These are phyloP conservation scores for Diaporthe sp. DNA, from an alignment of 2,329 filamentous ascomycete species.

Conservation along the genomic window DNA sequence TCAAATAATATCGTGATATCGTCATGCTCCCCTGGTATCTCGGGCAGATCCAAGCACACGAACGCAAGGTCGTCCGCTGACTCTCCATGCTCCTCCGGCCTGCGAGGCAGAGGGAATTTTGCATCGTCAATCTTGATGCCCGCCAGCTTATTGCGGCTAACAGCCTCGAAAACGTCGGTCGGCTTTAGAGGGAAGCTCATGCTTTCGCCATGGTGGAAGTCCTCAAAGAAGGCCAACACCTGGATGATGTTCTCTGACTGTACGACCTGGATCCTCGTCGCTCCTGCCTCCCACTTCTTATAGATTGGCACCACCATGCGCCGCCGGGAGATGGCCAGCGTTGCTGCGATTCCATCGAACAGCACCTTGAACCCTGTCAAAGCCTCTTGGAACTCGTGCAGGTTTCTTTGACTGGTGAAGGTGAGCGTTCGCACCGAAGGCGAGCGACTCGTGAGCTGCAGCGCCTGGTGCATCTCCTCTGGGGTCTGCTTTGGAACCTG, in stretches of 20 bases:
- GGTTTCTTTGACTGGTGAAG: constrained; percentile 75
- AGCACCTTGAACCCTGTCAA: constrained; percentile 85
- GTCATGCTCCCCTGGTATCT: constrained; percentile 93
- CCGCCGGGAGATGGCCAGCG: constrained; percentile 85
- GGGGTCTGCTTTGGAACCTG: constrained; percentile 73
- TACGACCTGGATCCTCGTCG: constrained; percentile 84
- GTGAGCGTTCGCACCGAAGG: constrained; percentile 80
- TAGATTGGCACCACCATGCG: constrained; percentile 93
- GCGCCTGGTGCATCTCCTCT: constrained; percentile 73
- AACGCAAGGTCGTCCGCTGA: constrained; percentile 75
- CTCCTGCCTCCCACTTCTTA: constrained; percentile 92
- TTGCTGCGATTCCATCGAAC: constrained; percentile 79
- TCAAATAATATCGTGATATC: constrained; percentile 92
- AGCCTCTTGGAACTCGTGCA: constrained; percentile 84
- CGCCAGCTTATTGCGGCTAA: constrained; percentile 74
- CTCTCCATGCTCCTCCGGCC: constrained; percentile 62
- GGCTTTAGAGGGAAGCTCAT: constrained; percentile 91
- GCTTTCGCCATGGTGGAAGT: constrained; percentile 87
- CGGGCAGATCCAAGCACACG: constrained; percentile 87
- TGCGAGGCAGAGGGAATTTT: constrained; percentile 86
- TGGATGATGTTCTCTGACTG: constrained; percentile 82
- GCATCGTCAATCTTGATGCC: constrained; percentile 88
- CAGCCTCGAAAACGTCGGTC: constrained; percentile 85
- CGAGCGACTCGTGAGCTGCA: constrained; percentile 69
- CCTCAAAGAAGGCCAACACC: constrained; percentile 88